phyloP scores from a whole-genome alignment of 2,329 filamentous ascomycete species.

The Proliferodiscus dingleyae region DNA sequence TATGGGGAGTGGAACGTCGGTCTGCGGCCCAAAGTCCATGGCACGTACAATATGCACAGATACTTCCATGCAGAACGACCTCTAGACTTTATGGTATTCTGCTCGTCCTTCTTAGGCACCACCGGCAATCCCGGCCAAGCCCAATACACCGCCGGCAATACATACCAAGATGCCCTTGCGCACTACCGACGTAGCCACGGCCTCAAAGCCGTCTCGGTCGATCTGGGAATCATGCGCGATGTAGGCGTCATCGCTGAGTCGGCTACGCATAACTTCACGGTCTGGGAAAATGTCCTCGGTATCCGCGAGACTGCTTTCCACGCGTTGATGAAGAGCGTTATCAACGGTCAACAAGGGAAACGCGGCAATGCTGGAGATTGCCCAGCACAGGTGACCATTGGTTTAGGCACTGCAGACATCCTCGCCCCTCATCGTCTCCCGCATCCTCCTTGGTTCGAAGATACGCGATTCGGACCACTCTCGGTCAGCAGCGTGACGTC shows the following conservation, averaged over 20 bases:
- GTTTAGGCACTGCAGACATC: neutral
- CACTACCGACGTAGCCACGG: slow-evolving; percentile 4
- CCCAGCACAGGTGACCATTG: neutral
- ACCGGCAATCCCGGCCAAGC: slow-evolving; percentile 7
- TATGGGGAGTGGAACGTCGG: slow-evolving; percentile 32
- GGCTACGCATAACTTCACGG: neutral
- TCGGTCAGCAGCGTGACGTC: neutral
- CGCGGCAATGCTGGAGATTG: neutral
- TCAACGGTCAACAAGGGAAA: neutral
- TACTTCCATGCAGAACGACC: slow-evolving; percentile 5
- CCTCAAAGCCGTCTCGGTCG: slow-evolving; percentile 3
- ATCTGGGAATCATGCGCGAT: slow-evolving; percentile 7
- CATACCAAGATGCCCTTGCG: slow-evolving; percentile 18
- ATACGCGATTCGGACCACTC: slow-evolving; percentile 2
- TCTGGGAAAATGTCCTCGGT: slow-evolving; percentile 42
- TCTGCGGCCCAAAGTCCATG: slow-evolving; percentile 31
- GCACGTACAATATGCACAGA: slow-evolving; percentile 14
- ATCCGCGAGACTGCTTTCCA: neutral
- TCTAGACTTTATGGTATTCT: slow-evolving; percentile 37
- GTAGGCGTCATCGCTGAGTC: slow-evolving; percentile 7
- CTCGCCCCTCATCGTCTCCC: neutral
- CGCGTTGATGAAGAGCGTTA: neutral
- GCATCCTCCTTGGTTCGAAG: neutral
- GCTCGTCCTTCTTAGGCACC: slow-evolving; percentile 32
- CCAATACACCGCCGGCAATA: slow-evolving; percentile 26